A percentile compares a stretch with the other conserved stretches of the same genome.
phyloP scores from a whole-genome alignment of 352 stramenopile species.

The Poterioochromonas sp. region DNA sequence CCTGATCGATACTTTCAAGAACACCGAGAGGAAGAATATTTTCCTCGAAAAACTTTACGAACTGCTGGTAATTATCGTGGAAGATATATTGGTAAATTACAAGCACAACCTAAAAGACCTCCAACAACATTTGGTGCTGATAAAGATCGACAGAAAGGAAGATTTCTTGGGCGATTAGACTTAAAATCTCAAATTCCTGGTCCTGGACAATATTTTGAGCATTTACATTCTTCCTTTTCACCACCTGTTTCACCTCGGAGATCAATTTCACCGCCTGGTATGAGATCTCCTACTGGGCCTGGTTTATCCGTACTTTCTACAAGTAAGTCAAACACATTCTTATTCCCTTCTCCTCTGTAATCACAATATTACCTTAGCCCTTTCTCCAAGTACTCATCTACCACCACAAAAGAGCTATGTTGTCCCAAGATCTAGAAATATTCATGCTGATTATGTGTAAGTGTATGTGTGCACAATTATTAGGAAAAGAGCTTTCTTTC shows the following conservation, averaged over 20 bases:
- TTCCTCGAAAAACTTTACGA: neutral
- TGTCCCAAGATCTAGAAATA: no score
- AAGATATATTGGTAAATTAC: slow-evolving; percentile 3
- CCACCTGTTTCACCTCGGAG: slow-evolving; percentile 1
- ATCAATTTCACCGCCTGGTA: no score
- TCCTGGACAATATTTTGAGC: neutral
- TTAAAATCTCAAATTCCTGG: neutral
- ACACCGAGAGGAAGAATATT: neutral
- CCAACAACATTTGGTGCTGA: slow-evolving; percentile 13
- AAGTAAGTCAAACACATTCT: no score
- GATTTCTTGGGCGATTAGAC: slow-evolving; percentile 10
- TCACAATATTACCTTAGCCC: no score
- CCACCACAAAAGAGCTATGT: no score
- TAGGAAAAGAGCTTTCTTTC: no score
- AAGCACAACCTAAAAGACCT: neutral
- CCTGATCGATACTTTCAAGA: neutral
- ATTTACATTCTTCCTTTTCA: slow-evolving; percentile 9
- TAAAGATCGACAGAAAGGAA: neutral
- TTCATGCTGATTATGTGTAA: no score
- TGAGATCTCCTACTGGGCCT: no score
- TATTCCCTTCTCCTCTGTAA: no score
- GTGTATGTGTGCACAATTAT: no score
- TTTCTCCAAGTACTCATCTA: no score
- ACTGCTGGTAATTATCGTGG: neutral
- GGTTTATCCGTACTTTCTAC: no score